Evolutionary conservation across 495 filamentous ascomycete genomes (phyloP).

Genomic region (Bombardia bombarda): DNA sequence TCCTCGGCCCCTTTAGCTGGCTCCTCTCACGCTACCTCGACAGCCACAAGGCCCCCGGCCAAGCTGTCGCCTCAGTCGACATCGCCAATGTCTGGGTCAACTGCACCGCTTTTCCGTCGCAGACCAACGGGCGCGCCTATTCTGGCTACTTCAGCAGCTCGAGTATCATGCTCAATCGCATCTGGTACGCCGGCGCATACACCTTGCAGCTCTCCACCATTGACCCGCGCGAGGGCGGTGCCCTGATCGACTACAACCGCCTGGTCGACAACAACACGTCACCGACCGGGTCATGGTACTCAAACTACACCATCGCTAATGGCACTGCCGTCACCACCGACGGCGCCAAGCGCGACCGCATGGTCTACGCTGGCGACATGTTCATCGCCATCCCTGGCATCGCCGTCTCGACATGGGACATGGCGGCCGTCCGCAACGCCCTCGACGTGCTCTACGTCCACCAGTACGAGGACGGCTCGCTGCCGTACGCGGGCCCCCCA

Average conservation of each 20-base stretch:
- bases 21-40: not conserved
- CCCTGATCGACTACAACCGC: constrained; percentile 36
- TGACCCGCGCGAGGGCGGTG: constrained; percentile 38
- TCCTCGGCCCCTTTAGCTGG: constrained; percentile 7
- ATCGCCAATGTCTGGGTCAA: constrained; percentile 26
- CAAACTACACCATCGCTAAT: constrained; percentile 42
- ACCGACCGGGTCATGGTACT: constrained; percentile 29
- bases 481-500: constrained; percentile 54
- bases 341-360: constrained; percentile 50
- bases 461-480: constrained; percentile 39
- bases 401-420: constrained; percentile 37
- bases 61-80: constrained; percentile 8
- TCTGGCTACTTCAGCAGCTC: constrained; percentile 41
- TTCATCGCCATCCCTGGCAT: constrained; percentile 38
- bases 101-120: constrained; percentile 29
- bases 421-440: constrained; percentile 35
- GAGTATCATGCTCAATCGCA: constrained; percentile 41
- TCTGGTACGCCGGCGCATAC: constrained; percentile 60
- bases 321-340: constrained; percentile 45
- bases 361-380: constrained; percentile 50
- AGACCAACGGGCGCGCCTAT: constrained; percentile 31
- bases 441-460: constrained; percentile 35
- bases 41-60: not conserved
- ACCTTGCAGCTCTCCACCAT: constrained; percentile 52
- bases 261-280: constrained; percentile 25